Base-by-base conservation (phyloP, 768 basidiomycete genomes). In the Leccinum olivaceopallidum region DNA sequence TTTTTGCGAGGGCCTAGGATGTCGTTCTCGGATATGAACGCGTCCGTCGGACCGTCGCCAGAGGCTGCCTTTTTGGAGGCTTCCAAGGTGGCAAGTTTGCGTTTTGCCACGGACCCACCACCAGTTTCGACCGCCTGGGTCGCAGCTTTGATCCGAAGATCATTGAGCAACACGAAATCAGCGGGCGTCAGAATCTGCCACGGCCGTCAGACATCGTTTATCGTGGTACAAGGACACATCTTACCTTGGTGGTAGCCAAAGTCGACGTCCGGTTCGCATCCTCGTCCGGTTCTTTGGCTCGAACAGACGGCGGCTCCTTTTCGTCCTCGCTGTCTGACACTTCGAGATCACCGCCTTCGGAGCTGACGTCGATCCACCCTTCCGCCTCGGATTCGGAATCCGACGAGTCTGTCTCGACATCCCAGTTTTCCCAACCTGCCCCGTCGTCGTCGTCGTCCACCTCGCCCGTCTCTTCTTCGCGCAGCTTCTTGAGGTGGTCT, bases 1-100 rank as follows among this genome's bases (percentile, higher is more conserved):
- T 95, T 96, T 78, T 98, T 98, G 57, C 92, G 85, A 14, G 94
- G 92, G 1, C 97, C 96, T 10, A 98, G 80, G 63, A 99, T 98
- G 67, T 95, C 94, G 62, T 83, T 83, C 69, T 98, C 96, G 14
- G 91, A 92, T 55, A 98, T 80, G 76, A 95, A 93, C 8, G 51
- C 56, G 44, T 70, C 63, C 26, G 83, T 78, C 2, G 78, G 69
- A 42, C 82, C 77, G 42, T 78, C 79, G 5, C 72, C 78, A 42
- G 81, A 73, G 3, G 78, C 71, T 3, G 78, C 76, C 71, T 88
- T 88, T 70, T 85, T 88, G 57, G 82, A 81, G 2, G 88, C 85
- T 73, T 95, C 89, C 22, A 96, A 83, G 1, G 82, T 79, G 4
- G 88, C 90, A 2, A 95, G 85, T 76, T 98, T 98, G 34, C 96